These are phyloP conservation scores for Pseudogymnoascus sp. DNA, from an alignment of 2,329 filamentous ascomycete species.

Conservation along the genomic window DNA sequence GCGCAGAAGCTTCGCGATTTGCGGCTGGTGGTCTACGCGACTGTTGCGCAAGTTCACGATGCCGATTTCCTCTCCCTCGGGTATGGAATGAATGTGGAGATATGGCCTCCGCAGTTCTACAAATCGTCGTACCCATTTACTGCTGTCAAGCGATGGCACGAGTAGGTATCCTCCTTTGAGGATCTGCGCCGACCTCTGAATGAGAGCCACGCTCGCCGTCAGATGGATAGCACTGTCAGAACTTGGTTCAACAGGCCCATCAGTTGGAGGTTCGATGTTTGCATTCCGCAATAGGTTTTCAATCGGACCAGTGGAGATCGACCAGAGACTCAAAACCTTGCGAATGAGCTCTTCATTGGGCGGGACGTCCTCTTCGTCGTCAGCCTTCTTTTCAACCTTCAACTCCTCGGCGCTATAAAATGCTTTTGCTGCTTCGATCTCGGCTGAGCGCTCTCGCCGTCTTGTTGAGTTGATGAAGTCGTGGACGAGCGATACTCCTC, in stretches of 20 bases:
- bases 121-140: constrained; percentile 83
- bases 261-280: constrained; percentile 60
- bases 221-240: constrained; percentile 3
- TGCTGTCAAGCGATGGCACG: constrained; percentile 71
- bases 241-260: constrained; percentile 39
- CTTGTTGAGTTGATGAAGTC: constrained; percentile 74
- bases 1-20: constrained; percentile 66
- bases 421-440: constrained; percentile 68
- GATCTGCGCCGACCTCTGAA: constrained; percentile 71
- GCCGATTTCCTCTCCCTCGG: constrained; percentile 82
- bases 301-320: constrained; percentile 25
- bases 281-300: constrained; percentile 45
- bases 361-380: constrained; percentile 9
- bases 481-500: constrained; percentile 81
- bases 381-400: background rate
- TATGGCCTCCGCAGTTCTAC: constrained; percentile 89
- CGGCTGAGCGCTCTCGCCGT: constrained; percentile 63
- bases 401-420: constrained; percentile 41
- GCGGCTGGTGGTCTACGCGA: constrained; percentile 84
- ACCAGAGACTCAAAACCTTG: constrained; percentile 30
- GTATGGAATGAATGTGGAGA: constrained; percentile 76
- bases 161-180: constrained; percentile 85
- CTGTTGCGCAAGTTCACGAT: constrained; percentile 84
- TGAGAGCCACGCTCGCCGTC: constrained; percentile 41
- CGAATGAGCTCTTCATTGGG: constrained; percentile 32